Evolutionary conservation across 2,329 filamentous ascomycete genomes (phyloP), one percentile per base, ranked within the genome.

Genomic region (Penicillium sp.): DNA sequence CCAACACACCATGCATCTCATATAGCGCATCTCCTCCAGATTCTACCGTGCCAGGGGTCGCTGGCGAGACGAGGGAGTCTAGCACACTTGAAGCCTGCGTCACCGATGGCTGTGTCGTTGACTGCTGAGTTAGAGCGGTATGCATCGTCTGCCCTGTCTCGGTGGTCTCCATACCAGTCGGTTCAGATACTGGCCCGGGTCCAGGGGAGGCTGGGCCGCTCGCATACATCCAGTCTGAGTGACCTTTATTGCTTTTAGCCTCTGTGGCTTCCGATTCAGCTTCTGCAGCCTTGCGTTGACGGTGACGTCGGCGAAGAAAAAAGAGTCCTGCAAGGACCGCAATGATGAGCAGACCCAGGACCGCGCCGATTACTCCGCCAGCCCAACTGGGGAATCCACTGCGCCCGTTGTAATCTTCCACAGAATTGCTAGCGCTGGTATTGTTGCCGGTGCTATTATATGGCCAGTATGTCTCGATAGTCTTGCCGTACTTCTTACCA

Each of bases 401-500:
- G 9, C 61, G 57, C 7, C 64, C 50, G 8, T 41, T 61, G 2
- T 56, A 35, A 7, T 51, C 46, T 48, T 19, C 5, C 2, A 59
- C 47, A 33, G 57, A 36, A 44, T 43, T 66, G 59, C 47, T 45
- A 65, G 63, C 62, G 19, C 17, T 46, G 9, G n/a, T 10, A 38
- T 4, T 35, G 19, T 37, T 31, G 31, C 31, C 16, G 7, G 31
- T 35, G 36, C 37, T 50, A 37, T 69, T 64, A 60, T 89, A 90
- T 0, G 87, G 86, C 64, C 84, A 89, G 66, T 81, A 87, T 0
- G 75, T 80, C 6, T 73, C 75, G 41, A 89, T 81, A 61, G 75
- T 73, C 8, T 76, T 80, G 4, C 82, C 73, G 61, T 90, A 90
- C 5, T 74, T 60, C 0, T 75, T 78, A 0, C 70, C 72, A 57